Percentiles rank a stretch among this genome's conserved stretches.
Evolutionary conservation across 371 early-diverging fungal genomes (phyloP).

Genomic region (Rhizomucor miehei): DNA sequence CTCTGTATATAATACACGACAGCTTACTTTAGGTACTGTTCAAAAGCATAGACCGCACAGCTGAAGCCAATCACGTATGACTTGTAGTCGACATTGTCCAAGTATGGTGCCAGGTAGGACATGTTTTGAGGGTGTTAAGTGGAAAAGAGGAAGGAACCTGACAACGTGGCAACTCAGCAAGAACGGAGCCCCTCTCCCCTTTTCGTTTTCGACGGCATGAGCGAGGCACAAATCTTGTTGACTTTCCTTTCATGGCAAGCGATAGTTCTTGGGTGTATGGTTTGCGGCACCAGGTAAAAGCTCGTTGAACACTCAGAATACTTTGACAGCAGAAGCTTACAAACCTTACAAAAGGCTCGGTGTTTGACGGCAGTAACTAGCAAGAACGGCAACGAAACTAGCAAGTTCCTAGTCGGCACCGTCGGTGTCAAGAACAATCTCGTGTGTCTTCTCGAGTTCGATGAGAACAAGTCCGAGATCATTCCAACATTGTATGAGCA

Average conservation of each 20-base stretch:
- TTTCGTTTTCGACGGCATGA: too few species aligned
- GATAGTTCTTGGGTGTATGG: constrained; percentile 68
- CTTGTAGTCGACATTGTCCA: constrained; percentile 63
- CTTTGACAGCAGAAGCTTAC: too few species aligned
- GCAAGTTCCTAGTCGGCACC: constrained; percentile 77
- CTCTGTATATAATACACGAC: too few species aligned
- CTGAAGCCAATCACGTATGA: constrained; percentile 70
- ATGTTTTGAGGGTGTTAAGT: not conserved
- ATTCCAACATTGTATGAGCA: constrained; percentile 65
- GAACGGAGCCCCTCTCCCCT: too few species aligned
- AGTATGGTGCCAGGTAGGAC: constrained; percentile 9
- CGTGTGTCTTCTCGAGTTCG: constrained; percentile 63
- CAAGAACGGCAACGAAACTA: constrained; percentile 60
- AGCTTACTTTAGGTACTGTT: constrained; percentile 65
- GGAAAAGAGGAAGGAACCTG: constrained; percentile 1
- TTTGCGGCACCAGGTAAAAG: constrained; percentile 62
- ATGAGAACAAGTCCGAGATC: constrained; percentile 67
- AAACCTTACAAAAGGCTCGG: constrained; percentile 49
- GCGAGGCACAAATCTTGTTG: too few species aligned
- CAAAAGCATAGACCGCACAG: constrained; percentile 61
- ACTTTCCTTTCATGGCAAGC: too few species aligned
- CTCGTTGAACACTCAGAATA: too few species aligned
- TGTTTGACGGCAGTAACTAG: constrained; percentile 57
- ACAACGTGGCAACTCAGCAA: too few species aligned
- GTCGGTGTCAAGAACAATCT: constrained; percentile 62